These are phyloP conservation scores for Vaccinium macrocarpon DNA, from an alignment of 148 eudicot species.

Conservation along the genomic window DNA sequence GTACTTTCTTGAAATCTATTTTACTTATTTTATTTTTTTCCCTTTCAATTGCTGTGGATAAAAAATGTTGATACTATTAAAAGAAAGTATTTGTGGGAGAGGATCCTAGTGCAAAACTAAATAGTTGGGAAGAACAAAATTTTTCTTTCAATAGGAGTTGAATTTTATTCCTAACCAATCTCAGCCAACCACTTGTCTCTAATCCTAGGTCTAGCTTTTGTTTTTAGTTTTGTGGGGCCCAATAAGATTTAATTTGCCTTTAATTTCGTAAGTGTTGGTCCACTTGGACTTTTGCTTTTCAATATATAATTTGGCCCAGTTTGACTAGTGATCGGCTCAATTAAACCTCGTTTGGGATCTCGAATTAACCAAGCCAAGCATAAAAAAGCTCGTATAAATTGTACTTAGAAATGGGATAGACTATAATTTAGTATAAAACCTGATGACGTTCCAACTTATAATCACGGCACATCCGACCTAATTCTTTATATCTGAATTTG, in stretches of 20 bases:
- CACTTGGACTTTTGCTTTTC: neutral
- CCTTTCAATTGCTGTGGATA: too few relatives aligned
- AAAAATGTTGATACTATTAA: neutral
- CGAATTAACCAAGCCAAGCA: too few relatives aligned
- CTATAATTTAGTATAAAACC: too few relatives aligned
- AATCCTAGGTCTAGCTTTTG: neutral
- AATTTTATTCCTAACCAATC: constrained; percentile 1
- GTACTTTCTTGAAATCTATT: too few relatives aligned
- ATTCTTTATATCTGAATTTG: too few relatives aligned
- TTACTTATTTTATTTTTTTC: too few relatives aligned
- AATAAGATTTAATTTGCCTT: neutral
- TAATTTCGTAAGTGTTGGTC: neutral
- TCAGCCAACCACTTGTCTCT: neutral
- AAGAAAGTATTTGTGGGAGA: neutral
- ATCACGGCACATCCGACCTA: too few relatives aligned
- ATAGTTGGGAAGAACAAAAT: neutral
- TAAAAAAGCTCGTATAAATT: too few relatives aligned
- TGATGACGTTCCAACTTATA: too few relatives aligned
- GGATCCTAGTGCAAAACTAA: neutral
- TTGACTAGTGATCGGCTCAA: too few relatives aligned
- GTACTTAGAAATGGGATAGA: too few relatives aligned
- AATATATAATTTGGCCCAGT: neutral
- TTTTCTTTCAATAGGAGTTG: neutral
- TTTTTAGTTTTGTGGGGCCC: neutral
- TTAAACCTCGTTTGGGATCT: too few relatives aligned